Conservation (phyloP, 176 grass and related monocot species). For the Bothriochloa decipiens region DNA sequence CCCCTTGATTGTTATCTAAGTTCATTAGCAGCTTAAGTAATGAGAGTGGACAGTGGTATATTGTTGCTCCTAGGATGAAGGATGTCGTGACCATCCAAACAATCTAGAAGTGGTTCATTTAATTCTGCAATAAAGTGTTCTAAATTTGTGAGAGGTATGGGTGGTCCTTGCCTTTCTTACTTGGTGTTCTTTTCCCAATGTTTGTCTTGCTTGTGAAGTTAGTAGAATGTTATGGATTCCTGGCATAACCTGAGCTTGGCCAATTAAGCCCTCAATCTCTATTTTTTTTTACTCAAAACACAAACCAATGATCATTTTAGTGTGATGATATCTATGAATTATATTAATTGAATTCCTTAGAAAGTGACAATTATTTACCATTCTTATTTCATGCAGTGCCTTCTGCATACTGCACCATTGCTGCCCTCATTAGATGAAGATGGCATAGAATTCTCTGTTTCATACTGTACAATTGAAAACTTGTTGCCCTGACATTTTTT, state of each 20-base stretch:
- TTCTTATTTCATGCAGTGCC: background rate
- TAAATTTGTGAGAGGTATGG: background rate
- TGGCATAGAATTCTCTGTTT: background rate
- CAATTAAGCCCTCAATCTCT: background rate
- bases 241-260: background rate
- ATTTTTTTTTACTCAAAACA: background rate
- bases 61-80: background rate
- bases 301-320: background rate
- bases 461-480: background rate
- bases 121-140: background rate
- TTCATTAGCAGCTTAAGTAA: background rate
- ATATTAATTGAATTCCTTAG: background rate
- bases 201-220: background rate
- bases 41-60: background rate
- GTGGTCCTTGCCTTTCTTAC: background rate
- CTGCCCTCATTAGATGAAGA: background rate
- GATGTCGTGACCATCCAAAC: background rate
- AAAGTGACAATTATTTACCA: background rate
- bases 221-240: background rate
- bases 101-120: background rate
- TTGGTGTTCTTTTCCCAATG: background rate
- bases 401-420: background rate
- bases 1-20: background rate
- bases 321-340: background rate
- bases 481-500: background rate